A percentile compares a stretch with the other conserved stretches of the same genome.
These are phyloP conservation scores for Plasmodium vivax DNA, from an alignment of 169 alveolate species.

Conservation along the genomic window DNA sequence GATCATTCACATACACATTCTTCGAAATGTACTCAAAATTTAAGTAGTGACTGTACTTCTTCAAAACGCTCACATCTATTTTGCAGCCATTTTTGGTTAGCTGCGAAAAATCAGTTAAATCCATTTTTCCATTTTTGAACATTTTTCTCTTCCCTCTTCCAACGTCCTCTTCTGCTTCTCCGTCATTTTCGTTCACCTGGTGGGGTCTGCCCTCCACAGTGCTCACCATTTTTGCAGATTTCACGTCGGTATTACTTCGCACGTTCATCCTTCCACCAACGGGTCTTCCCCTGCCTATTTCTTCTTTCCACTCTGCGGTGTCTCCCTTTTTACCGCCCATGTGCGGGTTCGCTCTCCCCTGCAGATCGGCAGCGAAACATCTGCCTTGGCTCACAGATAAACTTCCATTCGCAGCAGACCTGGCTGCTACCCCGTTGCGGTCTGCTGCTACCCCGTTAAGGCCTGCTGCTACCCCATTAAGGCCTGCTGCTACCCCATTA, in stretches of 20 bases:
- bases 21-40: conserved; percentile 41
- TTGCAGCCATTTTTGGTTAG: conserved; percentile 17
- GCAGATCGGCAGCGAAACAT: not conserved
- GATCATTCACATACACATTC: conserved; percentile 3
- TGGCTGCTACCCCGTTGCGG: not conserved
- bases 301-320: conserved; percentile 7
- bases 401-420: not conserved
- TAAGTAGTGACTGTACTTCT: conserved; percentile 18
- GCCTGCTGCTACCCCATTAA: not conserved
- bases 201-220: not conserved
- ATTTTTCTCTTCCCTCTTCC: conserved; percentile 11
- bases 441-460: not conserved
- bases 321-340: not conserved
- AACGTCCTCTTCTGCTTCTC: not conserved
- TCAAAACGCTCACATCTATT: conserved; percentile 22
- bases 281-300: not conserved
- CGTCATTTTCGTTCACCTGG: not conserved
- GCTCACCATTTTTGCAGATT: not conserved
- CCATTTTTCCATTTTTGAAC: conserved; percentile 21
- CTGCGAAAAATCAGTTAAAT: conserved; percentile 1
- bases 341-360: not conserved
- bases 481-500: not conserved
- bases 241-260: not conserved
- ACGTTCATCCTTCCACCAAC: not conserved
- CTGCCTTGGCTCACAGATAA: not conserved